phyloP scores from a whole-genome alignment of 176 grass and related monocot genomes.

The Musa itinerans region DNA sequence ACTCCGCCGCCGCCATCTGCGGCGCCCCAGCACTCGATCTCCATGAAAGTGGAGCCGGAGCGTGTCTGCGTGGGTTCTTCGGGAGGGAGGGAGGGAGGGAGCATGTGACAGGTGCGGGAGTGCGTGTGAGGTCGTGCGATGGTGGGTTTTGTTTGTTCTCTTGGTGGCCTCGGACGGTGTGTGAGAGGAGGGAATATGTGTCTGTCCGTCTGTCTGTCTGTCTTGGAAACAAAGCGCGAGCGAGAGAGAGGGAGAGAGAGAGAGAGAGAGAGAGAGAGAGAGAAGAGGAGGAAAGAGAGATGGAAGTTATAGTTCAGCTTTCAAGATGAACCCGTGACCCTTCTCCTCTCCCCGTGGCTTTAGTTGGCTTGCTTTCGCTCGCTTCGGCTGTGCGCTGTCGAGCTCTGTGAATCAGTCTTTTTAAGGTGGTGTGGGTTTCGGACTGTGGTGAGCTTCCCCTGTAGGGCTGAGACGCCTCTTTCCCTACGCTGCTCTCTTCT shows the following conservation, averaged over 20 bases:
- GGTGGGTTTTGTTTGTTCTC: neutral
- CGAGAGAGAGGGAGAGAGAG: constrained; percentile 32
- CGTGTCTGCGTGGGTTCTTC: neutral
- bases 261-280: constrained; percentile 31
- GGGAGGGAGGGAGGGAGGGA: neutral
- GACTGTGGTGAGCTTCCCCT: neutral
- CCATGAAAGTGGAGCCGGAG: neutral
- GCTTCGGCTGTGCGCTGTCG: too few relatives aligned
- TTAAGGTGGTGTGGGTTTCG: neutral
- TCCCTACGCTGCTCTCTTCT: too few relatives aligned
- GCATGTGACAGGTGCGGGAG: neutral
- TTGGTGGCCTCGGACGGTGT: neutral
- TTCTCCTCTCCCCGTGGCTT: neutral
- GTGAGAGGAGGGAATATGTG: neutral
- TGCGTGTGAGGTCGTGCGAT: neutral
- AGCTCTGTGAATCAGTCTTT: neutral
- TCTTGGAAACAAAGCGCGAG: constrained; percentile 18
- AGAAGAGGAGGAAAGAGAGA: constrained; percentile 19
- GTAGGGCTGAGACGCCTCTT: neutral
- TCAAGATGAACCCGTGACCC: constrained; percentile 80
- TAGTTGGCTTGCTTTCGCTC: neutral
- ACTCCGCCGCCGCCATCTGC: constrained; percentile 35
- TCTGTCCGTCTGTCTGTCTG: neutral
- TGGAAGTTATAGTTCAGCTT: constrained; percentile 39
- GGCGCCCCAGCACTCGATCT: constrained; percentile 39